phyloP scores from a whole-genome alignment of 345 rosid species.

The Abelmoschus esculentus region DNA sequence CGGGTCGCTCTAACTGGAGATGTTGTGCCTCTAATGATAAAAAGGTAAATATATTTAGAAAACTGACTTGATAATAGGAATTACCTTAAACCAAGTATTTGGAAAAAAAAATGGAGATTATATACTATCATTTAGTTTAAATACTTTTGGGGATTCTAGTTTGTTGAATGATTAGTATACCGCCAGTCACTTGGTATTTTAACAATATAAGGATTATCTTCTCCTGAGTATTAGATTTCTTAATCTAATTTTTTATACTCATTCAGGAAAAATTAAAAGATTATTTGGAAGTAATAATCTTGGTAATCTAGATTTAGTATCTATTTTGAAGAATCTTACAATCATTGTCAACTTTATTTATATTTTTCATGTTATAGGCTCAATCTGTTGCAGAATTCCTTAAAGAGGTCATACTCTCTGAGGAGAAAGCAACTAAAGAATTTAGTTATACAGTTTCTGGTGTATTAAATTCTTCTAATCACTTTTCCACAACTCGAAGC shows the following conservation, averaged over 20 bases:
- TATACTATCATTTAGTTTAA: neutral
- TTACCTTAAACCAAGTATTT: neutral
- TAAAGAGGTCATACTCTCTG: slow-evolving; percentile 43
- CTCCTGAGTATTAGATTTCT: neutral
- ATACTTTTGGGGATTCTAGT: neutral
- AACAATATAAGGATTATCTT: neutral
- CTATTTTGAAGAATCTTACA: neutral
- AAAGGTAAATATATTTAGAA: slow-evolving; percentile 37
- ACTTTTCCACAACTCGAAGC: slow-evolving; percentile 43
- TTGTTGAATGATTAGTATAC: neutral
- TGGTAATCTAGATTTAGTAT: neutral
- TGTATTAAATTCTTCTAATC: slow-evolving; percentile 55
- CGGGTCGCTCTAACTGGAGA: slow-evolving; percentile 79
- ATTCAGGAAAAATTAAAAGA: neutral
- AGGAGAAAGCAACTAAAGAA: slow-evolving; percentile 36
- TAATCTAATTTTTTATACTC: neutral
- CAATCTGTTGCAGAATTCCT: slow-evolving; percentile 35
- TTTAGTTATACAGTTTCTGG: slow-evolving; percentile 52
- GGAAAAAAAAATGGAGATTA: neutral
- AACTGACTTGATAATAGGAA: neutral
- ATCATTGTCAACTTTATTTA: neutral
- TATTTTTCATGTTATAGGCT: slow-evolving; percentile 26
- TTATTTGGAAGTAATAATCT: neutral
- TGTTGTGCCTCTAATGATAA: slow-evolving; percentile 47
- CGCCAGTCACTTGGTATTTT: neutral